Evolutionary conservation across 2,329 filamentous ascomycete genomes (phyloP).

Genomic region (Cladosporium phlei): DNA sequence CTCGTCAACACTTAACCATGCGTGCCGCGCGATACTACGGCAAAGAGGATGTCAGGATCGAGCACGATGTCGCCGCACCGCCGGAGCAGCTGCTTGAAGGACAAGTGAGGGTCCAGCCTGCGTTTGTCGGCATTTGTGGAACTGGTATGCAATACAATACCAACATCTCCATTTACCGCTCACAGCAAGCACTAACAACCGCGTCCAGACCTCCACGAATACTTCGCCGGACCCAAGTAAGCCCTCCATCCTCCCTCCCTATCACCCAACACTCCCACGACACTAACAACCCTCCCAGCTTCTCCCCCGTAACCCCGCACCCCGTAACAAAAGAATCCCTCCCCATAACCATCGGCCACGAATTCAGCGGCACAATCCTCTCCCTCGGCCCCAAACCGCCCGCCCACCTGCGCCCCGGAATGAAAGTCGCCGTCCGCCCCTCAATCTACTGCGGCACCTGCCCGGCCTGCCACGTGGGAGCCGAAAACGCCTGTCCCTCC

Average conservation of each 20-base stretch:
- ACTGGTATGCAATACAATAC: no score
- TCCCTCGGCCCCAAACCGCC: constrained; percentile 47
- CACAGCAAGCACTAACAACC: constrained; percentile 14
- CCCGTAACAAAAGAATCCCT: constrained; percentile 53
- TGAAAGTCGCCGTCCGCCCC: constrained; percentile 57
- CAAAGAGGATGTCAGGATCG: constrained; percentile 52
- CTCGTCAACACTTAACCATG: no score
- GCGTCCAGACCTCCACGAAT: constrained; percentile 49
- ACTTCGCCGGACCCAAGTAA: constrained; percentile 39
- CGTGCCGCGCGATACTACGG: constrained; percentile 53
- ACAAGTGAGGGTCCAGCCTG: constrained; percentile 45
- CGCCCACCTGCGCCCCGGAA: constrained; percentile 45
- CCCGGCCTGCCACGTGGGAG: constrained; percentile 48
- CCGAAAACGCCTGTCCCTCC: constrained; percentile 55
- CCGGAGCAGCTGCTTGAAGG: constrained; percentile 39
- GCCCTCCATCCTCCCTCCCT: constrained; percentile 1
- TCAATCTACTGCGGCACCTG: constrained; percentile 56
- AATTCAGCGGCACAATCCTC: constrained; percentile 57
- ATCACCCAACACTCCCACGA: neutral
- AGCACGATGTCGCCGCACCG: constrained; percentile 45
- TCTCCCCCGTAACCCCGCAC: constrained; percentile 51
- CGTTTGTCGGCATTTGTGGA: constrained; percentile 52
- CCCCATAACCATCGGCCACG: constrained; percentile 60
- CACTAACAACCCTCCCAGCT: constrained; percentile 26
- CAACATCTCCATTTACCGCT: no score